A percentile compares a stretch with the other conserved stretches of the same genome.
Conservation (phyloP, 202 grass and related monocot genomes). For the Panicum virgatum region DNA sequence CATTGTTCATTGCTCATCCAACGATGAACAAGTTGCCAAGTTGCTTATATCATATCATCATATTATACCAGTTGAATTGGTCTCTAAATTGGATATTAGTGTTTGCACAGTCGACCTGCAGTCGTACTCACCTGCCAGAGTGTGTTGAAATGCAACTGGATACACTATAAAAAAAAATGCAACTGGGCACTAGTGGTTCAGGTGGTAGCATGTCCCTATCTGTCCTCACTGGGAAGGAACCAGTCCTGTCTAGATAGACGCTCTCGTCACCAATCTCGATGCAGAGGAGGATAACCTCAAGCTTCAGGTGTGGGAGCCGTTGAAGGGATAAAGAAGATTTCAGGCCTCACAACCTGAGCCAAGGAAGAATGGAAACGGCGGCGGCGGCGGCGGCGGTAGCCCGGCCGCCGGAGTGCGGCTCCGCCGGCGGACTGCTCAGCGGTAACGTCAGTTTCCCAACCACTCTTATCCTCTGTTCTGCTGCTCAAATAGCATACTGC, state of each 20-base stretch:
- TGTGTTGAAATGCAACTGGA: conserved; percentile 4
- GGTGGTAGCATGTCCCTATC: conserved; percentile 11
- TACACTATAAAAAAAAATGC: too few relatives aligned
- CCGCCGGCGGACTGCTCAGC: not conserved
- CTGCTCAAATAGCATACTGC: not conserved
- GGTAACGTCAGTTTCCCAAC: conserved; percentile 29
- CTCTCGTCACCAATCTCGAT: conserved; percentile 40
- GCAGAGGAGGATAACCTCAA: conserved; percentile 15
- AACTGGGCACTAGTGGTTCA: not conserved
- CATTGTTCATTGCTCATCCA: conserved; percentile 3
- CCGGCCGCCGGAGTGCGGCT: conserved; percentile 23
- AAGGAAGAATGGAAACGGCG: conserved; percentile 38
- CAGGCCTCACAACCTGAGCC: conserved; percentile 27
- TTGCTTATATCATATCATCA: not conserved
- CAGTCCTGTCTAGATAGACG: not conserved
- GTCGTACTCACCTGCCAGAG: not conserved
- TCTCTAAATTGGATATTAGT: not conserved
- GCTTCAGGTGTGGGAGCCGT: not conserved
- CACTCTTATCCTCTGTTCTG: conserved; percentile 2
- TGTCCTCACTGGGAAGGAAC: conserved; percentile 8
- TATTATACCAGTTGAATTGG: conserved; percentile 7
- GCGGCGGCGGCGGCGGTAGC: conserved; percentile 11
- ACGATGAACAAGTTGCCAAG: not conserved
- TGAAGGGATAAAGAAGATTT: conserved; percentile 30
- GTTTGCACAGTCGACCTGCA: not conserved